Conservation (phyloP, 2,329 filamentous ascomycete genomes). For the Exophiala bonariae region DNA sequence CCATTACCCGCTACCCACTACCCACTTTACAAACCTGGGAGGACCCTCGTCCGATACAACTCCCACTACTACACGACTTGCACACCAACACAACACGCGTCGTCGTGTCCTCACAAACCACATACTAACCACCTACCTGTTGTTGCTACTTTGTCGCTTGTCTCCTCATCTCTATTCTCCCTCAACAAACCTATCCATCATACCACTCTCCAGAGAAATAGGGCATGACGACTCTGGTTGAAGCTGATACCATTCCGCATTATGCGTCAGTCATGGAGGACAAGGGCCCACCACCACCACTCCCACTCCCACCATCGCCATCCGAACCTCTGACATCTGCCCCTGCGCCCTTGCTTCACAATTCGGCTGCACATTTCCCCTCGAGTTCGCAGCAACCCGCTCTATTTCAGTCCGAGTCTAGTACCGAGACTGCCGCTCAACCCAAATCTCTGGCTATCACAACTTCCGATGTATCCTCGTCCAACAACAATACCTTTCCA, state of each 20-base stretch:
- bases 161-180: background rate
- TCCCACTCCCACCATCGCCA: background rate
- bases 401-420: no score
- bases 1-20: no score
- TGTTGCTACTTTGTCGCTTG: background rate
- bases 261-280: conserved; percentile 2
- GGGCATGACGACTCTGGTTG: background rate
- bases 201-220: background rate
- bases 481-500: background rate
- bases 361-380: background rate
- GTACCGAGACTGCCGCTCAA: conserved; percentile 4
- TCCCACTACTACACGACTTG: no score
- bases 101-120: background rate
- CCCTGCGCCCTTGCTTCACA: background rate
- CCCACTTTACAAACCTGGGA: no score
- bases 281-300: background rate
- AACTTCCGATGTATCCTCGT: conserved; percentile 14
- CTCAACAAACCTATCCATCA: background rate
- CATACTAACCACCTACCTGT: background rate
- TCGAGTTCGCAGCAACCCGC: conserved; percentile 1
- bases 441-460: conserved; percentile 12
- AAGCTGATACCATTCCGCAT: background rate
- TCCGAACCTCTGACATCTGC: background rate
- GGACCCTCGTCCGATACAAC: no score
- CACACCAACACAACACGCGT: no score